phyloP scores from a whole-genome alignment of 2,329 filamentous ascomycete species.

The Aurifilum marmelostoma region DNA sequence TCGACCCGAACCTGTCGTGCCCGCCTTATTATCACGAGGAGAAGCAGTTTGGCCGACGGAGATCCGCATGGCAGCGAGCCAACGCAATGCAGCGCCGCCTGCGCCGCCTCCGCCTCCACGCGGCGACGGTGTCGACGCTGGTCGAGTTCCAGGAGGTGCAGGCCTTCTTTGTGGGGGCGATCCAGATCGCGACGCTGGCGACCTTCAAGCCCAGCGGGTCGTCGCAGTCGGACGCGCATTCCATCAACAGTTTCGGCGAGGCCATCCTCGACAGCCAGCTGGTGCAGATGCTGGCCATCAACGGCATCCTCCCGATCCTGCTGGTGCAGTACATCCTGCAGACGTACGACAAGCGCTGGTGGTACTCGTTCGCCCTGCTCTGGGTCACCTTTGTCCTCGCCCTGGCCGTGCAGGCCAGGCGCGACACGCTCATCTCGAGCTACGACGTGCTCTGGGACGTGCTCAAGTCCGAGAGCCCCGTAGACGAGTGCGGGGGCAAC shows the following conservation, averaged over 20 bases:
- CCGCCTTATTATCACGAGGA: not conserved
- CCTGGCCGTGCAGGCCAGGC: not conserved
- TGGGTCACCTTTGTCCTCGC: conserved; percentile 14
- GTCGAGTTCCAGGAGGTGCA: conserved; percentile 22
- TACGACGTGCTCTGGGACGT: not conserved
- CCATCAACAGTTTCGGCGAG: conserved; percentile 11
- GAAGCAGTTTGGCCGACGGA: not conserved
- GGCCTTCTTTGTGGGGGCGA: conserved; percentile 7
- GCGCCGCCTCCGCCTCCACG: not conserved
- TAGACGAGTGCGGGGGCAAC: not conserved
- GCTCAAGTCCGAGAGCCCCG: not conserved
- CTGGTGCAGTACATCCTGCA: conserved; percentile 15
- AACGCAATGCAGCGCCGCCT: conserved; percentile 10
- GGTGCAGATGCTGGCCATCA: conserved; percentile 14
- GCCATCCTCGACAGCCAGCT: conserved; percentile 18
- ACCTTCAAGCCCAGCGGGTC: conserved; percentile 12
- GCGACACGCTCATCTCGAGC: conserved; percentile 3
- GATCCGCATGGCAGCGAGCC: conserved; percentile 9
- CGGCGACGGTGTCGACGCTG: conserved; percentile 5
- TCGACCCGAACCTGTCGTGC: conserved; percentile 11
- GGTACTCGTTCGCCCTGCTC: conserved; percentile 18
- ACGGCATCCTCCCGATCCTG: conserved; percentile 13
- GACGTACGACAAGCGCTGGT: conserved; percentile 6
- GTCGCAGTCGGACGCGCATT: conserved; percentile 1
- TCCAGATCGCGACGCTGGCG: conserved; percentile 16